A percentile compares a stretch with the other conserved stretches of the same genome.
Conservation (phyloP, 768 basidiomycete species). For the Psilocybe cubensis region DNA sequence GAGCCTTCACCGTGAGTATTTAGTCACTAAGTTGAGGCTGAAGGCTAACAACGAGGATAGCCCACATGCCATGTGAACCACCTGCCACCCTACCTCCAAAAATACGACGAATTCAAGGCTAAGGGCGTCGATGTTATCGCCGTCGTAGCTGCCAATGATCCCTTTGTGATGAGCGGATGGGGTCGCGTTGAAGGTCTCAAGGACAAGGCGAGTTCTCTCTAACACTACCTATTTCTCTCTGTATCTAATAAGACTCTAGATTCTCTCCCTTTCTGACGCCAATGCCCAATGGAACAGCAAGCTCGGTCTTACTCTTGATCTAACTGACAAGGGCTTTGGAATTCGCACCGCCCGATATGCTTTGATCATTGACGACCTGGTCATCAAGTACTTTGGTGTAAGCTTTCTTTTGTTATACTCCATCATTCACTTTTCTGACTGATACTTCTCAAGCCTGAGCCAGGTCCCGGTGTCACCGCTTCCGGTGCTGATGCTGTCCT, state of each 20-base stretch:
- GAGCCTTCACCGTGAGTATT: constrained; percentile 73
- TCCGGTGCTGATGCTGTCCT: constrained; percentile 64
- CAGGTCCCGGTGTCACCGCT: constrained; percentile 52
- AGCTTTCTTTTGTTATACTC: constrained; percentile 14
- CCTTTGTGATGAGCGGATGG: constrained; percentile 75
- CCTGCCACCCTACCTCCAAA: constrained; percentile 66
- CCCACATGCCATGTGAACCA: constrained; percentile 70
- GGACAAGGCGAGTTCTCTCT: constrained; percentile 58
- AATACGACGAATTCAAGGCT: constrained; percentile 73
- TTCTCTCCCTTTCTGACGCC: constrained; percentile 61
- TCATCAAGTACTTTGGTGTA: constrained; percentile 68
- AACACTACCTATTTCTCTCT: not conserved
- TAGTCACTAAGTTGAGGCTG: not conserved
- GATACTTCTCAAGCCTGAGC: constrained; percentile 46
- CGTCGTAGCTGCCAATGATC: constrained; percentile 80
- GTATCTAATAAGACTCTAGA: constrained; percentile 35
- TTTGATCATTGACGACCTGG: constrained; percentile 68
- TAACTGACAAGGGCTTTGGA: constrained; percentile 52
- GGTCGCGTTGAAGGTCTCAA: constrained; percentile 57
- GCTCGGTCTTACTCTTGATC: constrained; percentile 59
- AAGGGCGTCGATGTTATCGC: constrained; percentile 79
- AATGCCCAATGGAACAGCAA: constrained; percentile 57
- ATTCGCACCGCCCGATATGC: constrained; percentile 65
- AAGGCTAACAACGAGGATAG: constrained; percentile 37
- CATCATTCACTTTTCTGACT: constrained; percentile 8